Conservation (phyloP, 2,329 filamentous ascomycete species). For the Nothomitra cinnamomea region DNA sequence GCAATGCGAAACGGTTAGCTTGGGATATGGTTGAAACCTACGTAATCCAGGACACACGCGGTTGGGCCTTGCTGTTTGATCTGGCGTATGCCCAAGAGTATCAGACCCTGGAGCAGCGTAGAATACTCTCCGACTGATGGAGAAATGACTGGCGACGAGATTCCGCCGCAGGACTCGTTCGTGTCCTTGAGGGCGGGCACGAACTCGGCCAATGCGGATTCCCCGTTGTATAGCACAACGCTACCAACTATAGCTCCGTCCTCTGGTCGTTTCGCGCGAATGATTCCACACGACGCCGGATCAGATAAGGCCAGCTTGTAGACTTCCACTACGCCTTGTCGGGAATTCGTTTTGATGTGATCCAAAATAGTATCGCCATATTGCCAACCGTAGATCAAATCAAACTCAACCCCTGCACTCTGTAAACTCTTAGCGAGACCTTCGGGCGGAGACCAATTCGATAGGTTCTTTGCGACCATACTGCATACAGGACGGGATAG, state of each 20-base stretch:
- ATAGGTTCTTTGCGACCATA: conserved; percentile 57
- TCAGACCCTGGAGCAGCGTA: conserved; percentile 59
- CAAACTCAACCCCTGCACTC: conserved; percentile 58
- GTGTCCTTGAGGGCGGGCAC: conserved; percentile 50
- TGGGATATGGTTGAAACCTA: conserved; percentile 30
- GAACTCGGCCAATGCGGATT: conserved; percentile 49
- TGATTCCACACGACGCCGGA: conserved; percentile 58
- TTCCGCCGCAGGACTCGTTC: conserved; percentile 48
- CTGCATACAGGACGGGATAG: conserved; percentile 48
- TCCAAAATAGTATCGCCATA: conserved; percentile 57
- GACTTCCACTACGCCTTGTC: conserved; percentile 63
- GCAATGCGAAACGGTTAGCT: neutral
- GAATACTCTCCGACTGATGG: conserved; percentile 50
- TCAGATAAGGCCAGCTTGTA: conserved; percentile 62
- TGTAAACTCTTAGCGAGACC: conserved; percentile 59
- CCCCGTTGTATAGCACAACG: conserved; percentile 59
- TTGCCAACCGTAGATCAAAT: conserved; percentile 65
- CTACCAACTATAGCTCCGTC: conserved; percentile 58
- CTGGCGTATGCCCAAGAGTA: conserved; percentile 65
- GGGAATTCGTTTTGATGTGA: conserved; percentile 56
- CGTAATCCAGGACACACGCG: conserved; percentile 63
- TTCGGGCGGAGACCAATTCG: conserved; percentile 57
- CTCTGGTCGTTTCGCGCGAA: conserved; percentile 56
- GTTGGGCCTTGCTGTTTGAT: conserved; percentile 62
- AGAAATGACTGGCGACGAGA: conserved; percentile 64